A percentile compares a stretch with the other conserved stretches of the same genome.
These are phyloP conservation scores for Pseudocercospora cruenta DNA, from an alignment of 2,329 filamentous ascomycete genomes.

Conservation along the genomic window DNA sequence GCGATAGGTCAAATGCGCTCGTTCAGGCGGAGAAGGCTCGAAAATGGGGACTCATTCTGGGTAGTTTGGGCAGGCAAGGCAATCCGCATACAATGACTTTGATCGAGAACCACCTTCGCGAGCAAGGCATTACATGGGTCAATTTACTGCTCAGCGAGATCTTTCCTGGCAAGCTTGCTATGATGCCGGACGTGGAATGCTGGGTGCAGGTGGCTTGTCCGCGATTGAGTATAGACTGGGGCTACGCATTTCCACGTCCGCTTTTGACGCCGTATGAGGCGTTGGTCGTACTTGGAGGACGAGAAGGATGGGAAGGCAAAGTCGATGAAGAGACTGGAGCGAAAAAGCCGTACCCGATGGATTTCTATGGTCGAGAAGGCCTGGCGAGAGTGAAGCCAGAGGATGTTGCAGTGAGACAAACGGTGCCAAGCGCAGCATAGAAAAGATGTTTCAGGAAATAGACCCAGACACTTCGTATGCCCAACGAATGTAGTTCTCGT, in stretches of 20 bases:
- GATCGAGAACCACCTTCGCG: constrained; percentile 76
- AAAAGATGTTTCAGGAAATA: not conserved
- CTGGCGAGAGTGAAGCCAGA: constrained; percentile 72
- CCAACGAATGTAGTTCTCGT: constrained; percentile 1
- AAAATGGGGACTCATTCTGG: constrained; percentile 95
- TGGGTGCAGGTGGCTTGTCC: constrained; percentile 99
- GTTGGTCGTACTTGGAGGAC: constrained; percentile 80
- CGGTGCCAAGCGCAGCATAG: constrained; percentile 9
- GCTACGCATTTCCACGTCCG: constrained; percentile 89
- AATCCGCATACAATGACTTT: constrained; percentile 90
- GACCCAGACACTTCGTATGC: not conserved
- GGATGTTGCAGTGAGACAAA: constrained; percentile 29
- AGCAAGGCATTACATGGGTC: constrained; percentile 76
- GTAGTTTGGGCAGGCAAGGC: constrained; percentile 87
- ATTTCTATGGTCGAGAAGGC: constrained; percentile 93
- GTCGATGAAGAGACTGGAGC: constrained; percentile 28
- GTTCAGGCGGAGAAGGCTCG: constrained; percentile 71
- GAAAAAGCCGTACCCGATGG: constrained; percentile 76
- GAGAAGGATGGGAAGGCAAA: constrained; percentile 64
- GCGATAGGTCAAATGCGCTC: constrained; percentile 77
- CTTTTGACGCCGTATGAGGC: constrained; percentile 94
- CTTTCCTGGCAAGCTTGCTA: constrained; percentile 89
- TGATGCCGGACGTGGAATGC: constrained; percentile 91
- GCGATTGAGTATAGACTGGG: constrained; percentile 97
- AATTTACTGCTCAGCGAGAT: constrained; percentile 92